A percentile compares a stretch with the other conserved stretches of the same genome.
These are phyloP conservation scores for Wakefieldia striispora DNA, from an alignment of 768 basidiomycete species.

Conservation along the genomic window DNA sequence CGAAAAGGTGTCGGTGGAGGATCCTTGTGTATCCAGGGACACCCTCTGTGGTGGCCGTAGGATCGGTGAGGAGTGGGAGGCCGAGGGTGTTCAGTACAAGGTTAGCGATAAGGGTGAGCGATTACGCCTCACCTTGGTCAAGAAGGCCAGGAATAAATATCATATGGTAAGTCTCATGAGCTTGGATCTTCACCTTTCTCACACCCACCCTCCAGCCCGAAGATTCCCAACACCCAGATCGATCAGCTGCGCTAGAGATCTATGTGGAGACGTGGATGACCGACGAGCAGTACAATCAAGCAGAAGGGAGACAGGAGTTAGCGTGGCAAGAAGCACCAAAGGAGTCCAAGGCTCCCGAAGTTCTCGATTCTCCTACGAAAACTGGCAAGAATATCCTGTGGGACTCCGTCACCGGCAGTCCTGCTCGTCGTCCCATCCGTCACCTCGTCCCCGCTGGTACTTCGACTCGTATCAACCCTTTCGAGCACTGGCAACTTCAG, in stretches of 20 bases:
- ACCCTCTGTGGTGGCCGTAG: slow-evolving; percentile 53
- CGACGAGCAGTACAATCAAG: slow-evolving; percentile 66
- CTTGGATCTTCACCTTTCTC: slow-evolving; percentile 6
- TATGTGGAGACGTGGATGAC: slow-evolving; percentile 79
- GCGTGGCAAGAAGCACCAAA: slow-evolving; percentile 66
- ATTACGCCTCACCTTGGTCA: slow-evolving; percentile 67
- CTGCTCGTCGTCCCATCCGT: slow-evolving; percentile 41
- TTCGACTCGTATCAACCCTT: slow-evolving; percentile 51
- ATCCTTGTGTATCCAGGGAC: slow-evolving; percentile 45
- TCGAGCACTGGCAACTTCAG: slow-evolving; percentile 33
- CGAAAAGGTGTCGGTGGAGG: slow-evolving; percentile 50
- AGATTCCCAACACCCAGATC: slow-evolving; percentile 78
- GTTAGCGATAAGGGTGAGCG: slow-evolving; percentile 68
- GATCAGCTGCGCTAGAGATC: slow-evolving; percentile 62
- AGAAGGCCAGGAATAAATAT: slow-evolving; percentile 66
- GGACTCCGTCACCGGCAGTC: slow-evolving; percentile 52
- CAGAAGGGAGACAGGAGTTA: slow-evolving; percentile 57
- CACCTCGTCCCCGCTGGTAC: slow-evolving; percentile 46
- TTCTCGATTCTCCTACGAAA: slow-evolving; percentile 35
- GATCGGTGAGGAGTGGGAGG: slow-evolving; percentile 78
- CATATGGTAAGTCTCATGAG: slow-evolving; percentile 58
- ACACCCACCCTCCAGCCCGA: slow-evolving; percentile 50
- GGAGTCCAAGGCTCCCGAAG: slow-evolving; percentile 41
- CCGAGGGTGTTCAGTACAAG: slow-evolving; percentile 66
- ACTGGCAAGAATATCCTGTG: slow-evolving; percentile 70